Base-by-base conservation (phyloP, 345 rosid genomes). In the Gossypium turneri region DNA sequence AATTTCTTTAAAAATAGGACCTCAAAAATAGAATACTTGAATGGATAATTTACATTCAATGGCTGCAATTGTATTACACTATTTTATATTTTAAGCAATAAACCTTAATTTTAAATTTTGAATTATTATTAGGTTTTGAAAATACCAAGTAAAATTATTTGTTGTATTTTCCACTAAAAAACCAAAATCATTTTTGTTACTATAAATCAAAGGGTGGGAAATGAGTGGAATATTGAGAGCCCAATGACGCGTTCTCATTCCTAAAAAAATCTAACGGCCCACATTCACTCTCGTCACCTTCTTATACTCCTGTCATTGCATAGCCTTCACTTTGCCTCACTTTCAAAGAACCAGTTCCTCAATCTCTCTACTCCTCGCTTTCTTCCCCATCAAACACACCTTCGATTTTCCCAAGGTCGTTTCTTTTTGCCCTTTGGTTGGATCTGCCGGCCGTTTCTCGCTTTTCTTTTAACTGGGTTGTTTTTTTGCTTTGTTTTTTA, bases 211-310 rank as follows among this genome's bases (percentile, higher is more conserved):
- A 34, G 41, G 41, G 50, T 45, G 50, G 50, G 50, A 45, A 67
- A 76, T 13, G 73, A 66, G 55, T 68, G 75, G 58, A n/a, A 76
- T 5, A 45, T 44, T 43, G 57, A 72, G 20, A 62, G 67, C 67
- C 77, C 57, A 55, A 70, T 52, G 70, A 78, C 78, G 82, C 81
- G 78, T 50, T 78, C 79, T 59, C 62, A 11, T 45, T 8, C 10
- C 10, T 45, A 45, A 45, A 11, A 8, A 16, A 13, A 50, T 50
- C 53, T 9, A 76, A 81, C 80, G 81, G 84, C 56, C n/a, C 64
- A 82, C 48, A 50, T 60, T 25, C 2, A 72, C 60, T 77, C 66
- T 63, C 55, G n/a, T 43, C 1, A 19, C 43, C 27, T 65, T 75
- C 61, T 48, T 74, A 77, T 66, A 73, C 55, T 47, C 27, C 24